Base-by-base conservation (phyloP, 495 filamentous ascomycete genomes). In the Xylaria scruposa region DNA sequence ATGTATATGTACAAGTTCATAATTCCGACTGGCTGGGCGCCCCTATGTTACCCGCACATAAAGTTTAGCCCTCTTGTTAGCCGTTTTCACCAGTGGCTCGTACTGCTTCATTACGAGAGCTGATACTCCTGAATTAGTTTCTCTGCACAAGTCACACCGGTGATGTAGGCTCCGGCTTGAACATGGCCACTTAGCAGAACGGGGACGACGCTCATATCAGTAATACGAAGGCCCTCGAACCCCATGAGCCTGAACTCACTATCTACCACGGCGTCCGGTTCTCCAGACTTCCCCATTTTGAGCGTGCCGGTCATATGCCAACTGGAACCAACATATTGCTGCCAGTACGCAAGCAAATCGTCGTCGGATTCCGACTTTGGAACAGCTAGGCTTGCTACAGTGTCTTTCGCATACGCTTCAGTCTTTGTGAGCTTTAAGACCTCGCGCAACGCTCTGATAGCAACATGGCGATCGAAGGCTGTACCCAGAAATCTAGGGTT, bases 161-260 rank as follows among this genome's bases (percentile, higher is more conserved):
- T 76, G 0, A 81, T 46, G 70, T 81, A 82, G 9, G 81, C 80
- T 15, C 76, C 77, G n/a, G 70, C 60, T 68, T 83, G 81, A 6
- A 78, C 74, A 65, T 83, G 81, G 24, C 73, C 73, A 70, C 74
- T 83, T 10, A 68, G 62, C 69, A 91, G 68, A n/a, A 91, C 75
- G 6, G 90, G 91, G 29, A 91, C 81, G 58, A 90, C 86, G 73
- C 89, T 91, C 81, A 90, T 87, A 81, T 93, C 91, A 3, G 85
- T 89, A 5, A 92, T 83, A 12, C 91, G 84, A 71, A 93, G 77
- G 0, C 81, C 79, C 54, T 88, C 79, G 24, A 91, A 74, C 0
- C 90, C 91, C 7, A 83, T 75, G 0, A 92, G 83, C 38, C 83
- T 81, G 69, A 91, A 90, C 4, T 82, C 73, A 0, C 47, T 81